Evolutionary conservation across 306 rosid genomes (phyloP).

Genomic region (Rosa rugosa): DNA sequence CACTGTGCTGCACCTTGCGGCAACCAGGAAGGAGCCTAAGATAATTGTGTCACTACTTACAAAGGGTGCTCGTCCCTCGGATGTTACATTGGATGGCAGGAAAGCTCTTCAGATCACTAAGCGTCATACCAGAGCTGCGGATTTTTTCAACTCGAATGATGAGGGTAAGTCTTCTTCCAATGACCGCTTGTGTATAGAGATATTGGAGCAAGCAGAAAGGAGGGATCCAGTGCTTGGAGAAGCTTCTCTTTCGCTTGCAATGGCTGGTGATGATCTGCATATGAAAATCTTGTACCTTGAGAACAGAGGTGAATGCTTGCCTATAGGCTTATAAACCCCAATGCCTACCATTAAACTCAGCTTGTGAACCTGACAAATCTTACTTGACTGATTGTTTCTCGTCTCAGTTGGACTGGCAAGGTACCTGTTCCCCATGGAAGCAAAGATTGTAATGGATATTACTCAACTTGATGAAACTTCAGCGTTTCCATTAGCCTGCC

Average conservation of each 20-base stretch:
- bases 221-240: conserved; percentile 67
- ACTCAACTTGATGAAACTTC: conserved; percentile 53
- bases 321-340: not conserved
- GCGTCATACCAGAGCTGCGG: conserved; percentile 46
- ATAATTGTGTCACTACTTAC: conserved; percentile 63
- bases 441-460: conserved; percentile 62
- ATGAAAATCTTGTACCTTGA: conserved; percentile 69
- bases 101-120: conserved; percentile 66
- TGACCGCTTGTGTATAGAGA: conserved; percentile 59
- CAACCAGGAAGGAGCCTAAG: conserved; percentile 57
- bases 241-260: conserved; percentile 64
- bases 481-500: conserved; percentile 38
- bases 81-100: conserved; percentile 63
- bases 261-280: conserved; percentile 67
- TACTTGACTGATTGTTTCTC: conserved; percentile 18
- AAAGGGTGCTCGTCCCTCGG: conserved; percentile 63
- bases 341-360: not conserved
- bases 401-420: conserved; percentile 62
- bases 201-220: conserved; percentile 76
- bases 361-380: not conserved
- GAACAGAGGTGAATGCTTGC: conserved; percentile 53
- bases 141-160: conserved; percentile 38
- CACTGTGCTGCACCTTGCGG: conserved; percentile 62
- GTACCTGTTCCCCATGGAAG: conserved; percentile 67
- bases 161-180: conserved; percentile 49